A percentile compares a stretch with the other conserved stretches of the same genome.
phyloP scores from a whole-genome alignment of 75 land plant genomes.

The Pinus taeda region DNA sequence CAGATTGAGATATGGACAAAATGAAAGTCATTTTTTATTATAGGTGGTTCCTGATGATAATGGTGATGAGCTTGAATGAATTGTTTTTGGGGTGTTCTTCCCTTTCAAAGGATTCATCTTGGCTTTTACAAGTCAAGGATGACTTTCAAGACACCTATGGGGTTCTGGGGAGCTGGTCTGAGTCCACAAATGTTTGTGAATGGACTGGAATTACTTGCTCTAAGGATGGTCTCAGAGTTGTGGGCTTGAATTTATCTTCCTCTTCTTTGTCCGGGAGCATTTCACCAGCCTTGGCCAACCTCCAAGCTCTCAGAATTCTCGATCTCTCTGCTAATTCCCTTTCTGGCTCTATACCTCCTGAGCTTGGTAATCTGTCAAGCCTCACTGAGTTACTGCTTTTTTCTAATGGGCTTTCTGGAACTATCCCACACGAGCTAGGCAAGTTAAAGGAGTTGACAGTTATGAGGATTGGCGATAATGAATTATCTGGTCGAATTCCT shows the following conservation, averaged over 20 bases:
- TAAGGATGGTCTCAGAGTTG: conserved; percentile 13
- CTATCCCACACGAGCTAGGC: conserved; percentile 54
- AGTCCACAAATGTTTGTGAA: conserved; percentile 21
- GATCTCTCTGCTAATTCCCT: conserved; percentile 55
- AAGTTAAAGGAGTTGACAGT: conserved; percentile 36
- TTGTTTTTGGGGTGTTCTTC: not conserved
- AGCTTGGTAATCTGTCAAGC: conserved; percentile 38
- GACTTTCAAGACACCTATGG: conserved; percentile 30
- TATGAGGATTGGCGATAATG: conserved; percentile 51
- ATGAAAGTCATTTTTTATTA: too few species aligned
- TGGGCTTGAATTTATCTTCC: conserved; percentile 41
- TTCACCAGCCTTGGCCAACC: conserved; percentile 25
- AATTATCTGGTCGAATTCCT: conserved; percentile 40
- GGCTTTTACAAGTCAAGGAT: conserved; percentile 43
- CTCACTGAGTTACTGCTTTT: conserved; percentile 38
- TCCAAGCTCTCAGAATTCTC: conserved; percentile 29
- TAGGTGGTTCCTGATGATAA: not conserved
- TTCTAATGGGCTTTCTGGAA: conserved; percentile 51
- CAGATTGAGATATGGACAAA: not conserved
- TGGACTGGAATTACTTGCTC: conserved; percentile 59
- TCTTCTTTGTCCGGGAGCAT: conserved; percentile 49
- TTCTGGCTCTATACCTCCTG: conserved; percentile 49
- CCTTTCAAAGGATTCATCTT: conserved; percentile 12
- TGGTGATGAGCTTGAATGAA: not conserved
- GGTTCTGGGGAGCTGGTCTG: conserved; percentile 43